These are phyloP conservation scores for Metarhizium brunneum DNA, from an alignment of 2,329 filamentous ascomycete species.

Conservation along the genomic window DNA sequence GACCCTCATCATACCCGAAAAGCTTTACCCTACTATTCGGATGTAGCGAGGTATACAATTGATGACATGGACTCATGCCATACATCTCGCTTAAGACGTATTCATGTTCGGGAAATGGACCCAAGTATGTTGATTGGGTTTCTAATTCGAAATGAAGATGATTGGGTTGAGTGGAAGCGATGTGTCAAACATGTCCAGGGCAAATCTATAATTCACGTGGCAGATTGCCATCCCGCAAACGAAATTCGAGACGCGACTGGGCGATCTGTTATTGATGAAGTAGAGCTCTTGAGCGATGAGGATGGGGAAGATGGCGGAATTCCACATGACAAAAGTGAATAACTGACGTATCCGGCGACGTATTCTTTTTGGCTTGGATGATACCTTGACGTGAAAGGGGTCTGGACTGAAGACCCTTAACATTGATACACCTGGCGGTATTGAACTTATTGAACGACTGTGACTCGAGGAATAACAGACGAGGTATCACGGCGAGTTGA, in stretches of 20 bases:
- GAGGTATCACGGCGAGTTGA: background rate
- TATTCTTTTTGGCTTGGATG: background rate
- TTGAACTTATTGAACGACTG: background rate
- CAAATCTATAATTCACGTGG: slow-evolving; percentile 79
- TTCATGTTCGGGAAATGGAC: slow-evolving; percentile 89
- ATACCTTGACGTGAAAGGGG: background rate
- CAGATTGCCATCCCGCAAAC: slow-evolving; percentile 55
- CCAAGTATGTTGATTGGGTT: slow-evolving; percentile 97
- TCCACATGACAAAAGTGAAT: slow-evolving; percentile 2
- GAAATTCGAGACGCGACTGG: slow-evolving; percentile 47
- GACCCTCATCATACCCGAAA: slow-evolving; percentile 84
- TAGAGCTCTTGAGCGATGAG: slow-evolving; percentile 77
- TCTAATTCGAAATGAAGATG: slow-evolving; percentile 69
- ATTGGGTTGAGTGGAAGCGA: slow-evolving; percentile 76
- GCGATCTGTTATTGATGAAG: slow-evolving; percentile 74
- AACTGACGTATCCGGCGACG: background rate
- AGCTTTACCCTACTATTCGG: slow-evolving; percentile 53
- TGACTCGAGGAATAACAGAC: background rate
- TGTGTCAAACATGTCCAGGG: slow-evolving; percentile 67
- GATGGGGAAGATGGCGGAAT: slow-evolving; percentile 35
- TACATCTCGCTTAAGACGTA: slow-evolving; percentile 70
- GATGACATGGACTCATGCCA: slow-evolving; percentile 80
- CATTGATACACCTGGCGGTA: background rate
- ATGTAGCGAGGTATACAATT: slow-evolving; percentile 48
- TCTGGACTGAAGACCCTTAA: background rate